Evolutionary conservation across 2,329 filamentous ascomycete species (phyloP).

Genomic region (Didymella pinodella): DNA sequence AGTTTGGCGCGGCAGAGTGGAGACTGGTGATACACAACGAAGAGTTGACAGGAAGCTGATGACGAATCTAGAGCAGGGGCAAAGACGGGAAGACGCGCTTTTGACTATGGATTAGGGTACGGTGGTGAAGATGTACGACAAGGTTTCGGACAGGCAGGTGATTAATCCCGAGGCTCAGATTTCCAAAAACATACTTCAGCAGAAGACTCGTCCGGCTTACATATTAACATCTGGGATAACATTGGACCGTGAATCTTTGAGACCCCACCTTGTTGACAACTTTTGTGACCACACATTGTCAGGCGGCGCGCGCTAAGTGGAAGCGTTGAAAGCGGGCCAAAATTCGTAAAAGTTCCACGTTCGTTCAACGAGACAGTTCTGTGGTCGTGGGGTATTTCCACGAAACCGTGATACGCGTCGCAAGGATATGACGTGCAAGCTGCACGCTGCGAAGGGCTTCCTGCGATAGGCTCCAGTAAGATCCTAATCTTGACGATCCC

Average conservation of each 20-base stretch:
- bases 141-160: constrained; percentile 17
- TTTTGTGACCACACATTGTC: constrained; percentile 25
- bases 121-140: constrained; percentile 19
- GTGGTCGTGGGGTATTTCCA: constrained; percentile 34
- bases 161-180: constrained; percentile 29
- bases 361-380: constrained; percentile 30
- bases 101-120: constrained; percentile 17
- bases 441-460: constrained; percentile 19
- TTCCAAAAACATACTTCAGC: constrained; percentile 24
- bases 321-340: constrained; percentile 29
- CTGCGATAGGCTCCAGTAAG: constrained; percentile 26
- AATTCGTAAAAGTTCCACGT: constrained; percentile 36
- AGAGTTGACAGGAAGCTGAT: constrained; percentile 19
- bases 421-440: constrained; percentile 30
- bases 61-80: constrained; percentile 18
- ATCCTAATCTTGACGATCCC: constrained; percentile 13
- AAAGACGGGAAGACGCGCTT: constrained; percentile 20
- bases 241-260: constrained; percentile 30
- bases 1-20: constrained; percentile 44
- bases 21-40: constrained; percentile 31
- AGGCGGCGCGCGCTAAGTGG: constrained; percentile 24
- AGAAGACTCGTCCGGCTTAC: constrained; percentile 24
- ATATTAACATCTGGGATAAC: constrained; percentile 27
- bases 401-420: constrained; percentile 27
- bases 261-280: constrained; percentile 27